Percentiles rank a stretch among this genome's conserved stretches.
Conservation (phyloP, 2,329 filamentous ascomycete genomes). For the Fusarium scirpi region DNA sequence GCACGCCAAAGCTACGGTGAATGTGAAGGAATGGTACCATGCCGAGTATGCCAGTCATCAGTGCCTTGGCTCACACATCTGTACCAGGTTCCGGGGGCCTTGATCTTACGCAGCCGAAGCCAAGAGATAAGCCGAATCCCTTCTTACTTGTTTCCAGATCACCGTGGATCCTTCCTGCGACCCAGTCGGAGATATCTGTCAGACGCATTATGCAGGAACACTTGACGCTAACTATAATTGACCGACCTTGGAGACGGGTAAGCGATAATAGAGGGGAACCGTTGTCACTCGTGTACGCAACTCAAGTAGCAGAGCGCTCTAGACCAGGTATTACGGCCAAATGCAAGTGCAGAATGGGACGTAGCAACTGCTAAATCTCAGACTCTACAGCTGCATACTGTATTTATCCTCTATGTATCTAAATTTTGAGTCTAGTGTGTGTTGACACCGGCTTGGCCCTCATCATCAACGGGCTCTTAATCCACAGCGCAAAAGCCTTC, state of each 20-base stretch:
- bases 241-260: fast-evolving
- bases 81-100: no score
- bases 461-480: slow-evolving; percentile 14
- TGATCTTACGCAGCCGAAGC: no score
- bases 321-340: fast-evolving
- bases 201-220: neutral
- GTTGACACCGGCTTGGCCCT: neutral
- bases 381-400: neutral
- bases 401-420: neutral
- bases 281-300: neutral
- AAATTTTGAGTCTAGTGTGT: neutral
- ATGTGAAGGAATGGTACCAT: no score
- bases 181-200: neutral
- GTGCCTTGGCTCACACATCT: no score
- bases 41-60: no score
- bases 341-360: neutral
- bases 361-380: fast-evolving
- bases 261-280: fast-evolving
- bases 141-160: no score
- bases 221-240: neutral
- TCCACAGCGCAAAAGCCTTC: slow-evolving; percentile 10
- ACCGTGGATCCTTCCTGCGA: no score
- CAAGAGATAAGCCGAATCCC: no score
- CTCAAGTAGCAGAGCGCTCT: no score
- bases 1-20: no score